Conservation (phyloP, 176 grass and related monocot species). For the Ananas comosus region DNA sequence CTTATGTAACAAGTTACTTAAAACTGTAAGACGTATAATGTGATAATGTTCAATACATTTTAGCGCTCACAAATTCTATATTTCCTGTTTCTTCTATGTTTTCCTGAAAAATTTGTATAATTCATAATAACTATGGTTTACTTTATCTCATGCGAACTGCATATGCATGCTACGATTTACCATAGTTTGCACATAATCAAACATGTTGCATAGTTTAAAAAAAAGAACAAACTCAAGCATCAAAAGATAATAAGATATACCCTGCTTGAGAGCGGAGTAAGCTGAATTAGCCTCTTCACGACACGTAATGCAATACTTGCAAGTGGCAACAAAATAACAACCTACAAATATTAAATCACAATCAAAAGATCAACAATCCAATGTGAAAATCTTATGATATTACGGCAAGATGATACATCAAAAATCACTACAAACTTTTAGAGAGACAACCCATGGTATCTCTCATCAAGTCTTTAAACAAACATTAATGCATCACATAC, state of each 20-base stretch:
- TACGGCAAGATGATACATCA: too few relatives aligned
- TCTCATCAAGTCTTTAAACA: neutral
- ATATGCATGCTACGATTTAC: neutral
- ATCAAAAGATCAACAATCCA: constrained; percentile 7
- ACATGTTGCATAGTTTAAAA: neutral
- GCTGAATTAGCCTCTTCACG: constrained; percentile 79
- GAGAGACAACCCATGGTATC: too few relatives aligned
- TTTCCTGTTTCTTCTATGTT: too few relatives aligned
- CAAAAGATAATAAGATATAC: constrained; percentile 24
- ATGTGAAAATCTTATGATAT: constrained; percentile 13
- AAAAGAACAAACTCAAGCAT: constrained; percentile 12
- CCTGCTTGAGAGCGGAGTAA: constrained; percentile 69
- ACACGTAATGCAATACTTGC: constrained; percentile 73
- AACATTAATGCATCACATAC: too few relatives aligned
- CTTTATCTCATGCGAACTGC: too few relatives aligned
- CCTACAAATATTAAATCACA: constrained; percentile 32
- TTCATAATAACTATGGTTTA: too few relatives aligned
- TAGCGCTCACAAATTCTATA: too few relatives aligned
- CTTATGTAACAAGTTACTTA: too few relatives aligned
- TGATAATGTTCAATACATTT: too few relatives aligned
- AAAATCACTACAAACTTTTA: too few relatives aligned
- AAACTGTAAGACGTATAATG: too few relatives aligned
- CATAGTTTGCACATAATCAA: neutral
- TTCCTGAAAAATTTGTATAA: too few relatives aligned
- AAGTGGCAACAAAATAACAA: constrained; percentile 80